Evolutionary conservation across 2,329 filamentous ascomycete genomes (phyloP).

Genomic region (Dactylellina cionopaga): DNA sequence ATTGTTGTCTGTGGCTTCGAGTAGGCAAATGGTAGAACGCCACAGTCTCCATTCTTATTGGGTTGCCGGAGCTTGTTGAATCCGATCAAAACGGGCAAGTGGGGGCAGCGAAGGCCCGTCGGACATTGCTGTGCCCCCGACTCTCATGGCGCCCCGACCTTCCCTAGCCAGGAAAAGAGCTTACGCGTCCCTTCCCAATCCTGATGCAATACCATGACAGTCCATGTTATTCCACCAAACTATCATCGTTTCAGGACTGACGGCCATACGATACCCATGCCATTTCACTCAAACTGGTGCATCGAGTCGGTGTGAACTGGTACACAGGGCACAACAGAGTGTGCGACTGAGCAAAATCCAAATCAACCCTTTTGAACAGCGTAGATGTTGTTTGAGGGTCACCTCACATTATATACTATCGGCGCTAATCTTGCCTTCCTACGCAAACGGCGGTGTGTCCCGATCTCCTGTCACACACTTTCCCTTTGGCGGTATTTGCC

Average conservation of each 20-base stretch:
- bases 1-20: slow-evolving; percentile 21
- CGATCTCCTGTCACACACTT: slow-evolving; percentile 19
- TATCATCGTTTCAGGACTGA: slow-evolving; percentile 46
- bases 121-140: slow-evolving; percentile 45
- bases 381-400: slow-evolving; percentile 42
- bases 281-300: slow-evolving; percentile 7
- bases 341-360: slow-evolving; percentile 26
- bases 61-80: slow-evolving; percentile 25
- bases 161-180: slow-evolving; percentile 43
- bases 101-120: slow-evolving; percentile 36
- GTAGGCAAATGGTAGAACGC: slow-evolving; percentile 21
- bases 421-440: slow-evolving; percentile 44
- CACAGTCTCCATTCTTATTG: slow-evolving; percentile 33
- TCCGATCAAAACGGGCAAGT: slow-evolving; percentile 49
- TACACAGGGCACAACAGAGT: slow-evolving; percentile 17
- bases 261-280: slow-evolving; percentile 21
- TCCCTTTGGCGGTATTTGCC: slow-evolving; percentile 3
- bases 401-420: slow-evolving; percentile 41
- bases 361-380: slow-evolving; percentile 35
- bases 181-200: slow-evolving; percentile 49
- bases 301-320: slow-evolving; percentile 31
- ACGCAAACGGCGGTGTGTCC: slow-evolving; percentile 37
- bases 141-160: slow-evolving; percentile 4
- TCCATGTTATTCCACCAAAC: slow-evolving; percentile 30
- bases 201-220: slow-evolving; percentile 40